Conservation (phyloP, 164 flowering plant genomes). For the Kalanchoe fedtschenkoi region DNA sequence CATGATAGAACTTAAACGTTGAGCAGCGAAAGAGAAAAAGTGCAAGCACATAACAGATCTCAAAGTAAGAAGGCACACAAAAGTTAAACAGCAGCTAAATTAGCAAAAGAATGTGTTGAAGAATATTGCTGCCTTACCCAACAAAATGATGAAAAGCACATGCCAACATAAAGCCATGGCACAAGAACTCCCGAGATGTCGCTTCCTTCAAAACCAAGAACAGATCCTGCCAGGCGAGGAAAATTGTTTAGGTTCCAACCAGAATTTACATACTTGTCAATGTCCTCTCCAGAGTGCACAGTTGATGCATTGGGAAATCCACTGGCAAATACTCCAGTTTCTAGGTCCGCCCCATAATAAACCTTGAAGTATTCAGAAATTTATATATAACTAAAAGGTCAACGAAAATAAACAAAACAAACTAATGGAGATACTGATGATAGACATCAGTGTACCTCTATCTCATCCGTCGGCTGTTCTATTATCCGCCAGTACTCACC, state of each 20-base stretch:
- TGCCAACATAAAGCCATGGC: constrained; percentile 90
- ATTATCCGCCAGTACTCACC: constrained; percentile 93
- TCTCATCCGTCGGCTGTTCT: constrained; percentile 71
- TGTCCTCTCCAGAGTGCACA: constrained; percentile 14
- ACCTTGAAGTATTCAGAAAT: constrained; percentile 30
- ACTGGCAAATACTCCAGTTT: constrained; percentile 67
- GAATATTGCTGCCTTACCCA: constrained; percentile 47
- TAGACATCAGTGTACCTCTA: constrained; percentile 44
- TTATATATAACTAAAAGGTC: neutral
- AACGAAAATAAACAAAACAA: neutral
- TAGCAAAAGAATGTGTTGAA: neutral
- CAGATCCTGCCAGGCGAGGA: constrained; percentile 75
- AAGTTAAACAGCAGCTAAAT: neutral
- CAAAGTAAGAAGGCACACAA: neutral
- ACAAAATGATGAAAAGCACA: constrained; percentile 95
- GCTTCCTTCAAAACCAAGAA: constrained; percentile 54
- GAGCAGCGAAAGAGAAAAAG: neutral
- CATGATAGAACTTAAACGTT: constrained; percentile 1
- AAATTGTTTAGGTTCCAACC: constrained; percentile 89
- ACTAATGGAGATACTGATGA: neutral
- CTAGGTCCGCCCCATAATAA: constrained; percentile 84
- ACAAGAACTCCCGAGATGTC: constrained; percentile 87
- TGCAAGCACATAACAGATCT: neutral
- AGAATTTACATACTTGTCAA: constrained; percentile 39
- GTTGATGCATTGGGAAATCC: constrained; percentile 63